Percentiles rank a stretch among this genome's conserved stretches.
Conservation (phyloP, 768 basidiomycete species). For the Phylloporus arenicola region DNA sequence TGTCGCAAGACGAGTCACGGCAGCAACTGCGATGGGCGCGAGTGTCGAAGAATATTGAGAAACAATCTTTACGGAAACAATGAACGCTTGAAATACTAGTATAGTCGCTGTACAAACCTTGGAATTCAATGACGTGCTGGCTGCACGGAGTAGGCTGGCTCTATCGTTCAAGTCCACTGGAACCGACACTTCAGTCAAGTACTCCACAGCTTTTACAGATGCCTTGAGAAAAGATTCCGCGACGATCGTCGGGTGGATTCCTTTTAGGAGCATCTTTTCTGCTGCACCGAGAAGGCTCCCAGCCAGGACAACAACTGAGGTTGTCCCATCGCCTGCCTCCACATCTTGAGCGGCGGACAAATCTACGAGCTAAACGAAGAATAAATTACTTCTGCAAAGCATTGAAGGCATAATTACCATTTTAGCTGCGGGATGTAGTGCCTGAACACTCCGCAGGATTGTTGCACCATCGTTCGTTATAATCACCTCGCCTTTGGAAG, state of each 20-base stretch:
- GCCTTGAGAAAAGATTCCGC: conserved; percentile 94
- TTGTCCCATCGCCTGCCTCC: conserved; percentile 98
- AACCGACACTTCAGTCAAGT: conserved; percentile 84
- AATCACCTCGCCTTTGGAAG: conserved; percentile 91
- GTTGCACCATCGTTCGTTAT: conserved; percentile 99
- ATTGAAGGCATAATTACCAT: conserved; percentile 54
- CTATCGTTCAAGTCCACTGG: conserved; percentile 90
- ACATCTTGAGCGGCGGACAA: conserved; percentile 96
- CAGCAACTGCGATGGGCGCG: conserved; percentile 97
- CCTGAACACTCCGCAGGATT: conserved; percentile 92
- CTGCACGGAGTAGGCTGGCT: conserved; percentile 80
- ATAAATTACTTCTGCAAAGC: not conserved
- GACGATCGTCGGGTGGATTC: conserved; percentile 96
- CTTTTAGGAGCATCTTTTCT: conserved; percentile 94
- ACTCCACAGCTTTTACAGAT: conserved; percentile 89
- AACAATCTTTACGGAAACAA: conserved; percentile 63
- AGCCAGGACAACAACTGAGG: conserved; percentile 93
- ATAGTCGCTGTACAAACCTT: conserved; percentile 50
- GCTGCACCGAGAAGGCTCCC: conserved; percentile 91
- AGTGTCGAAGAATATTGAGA: conserved; percentile 98
- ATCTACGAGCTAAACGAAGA: conserved; percentile 74
- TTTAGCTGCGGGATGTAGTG: conserved; percentile 95
- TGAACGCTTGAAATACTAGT: conserved; percentile 2
- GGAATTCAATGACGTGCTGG: conserved; percentile 92
- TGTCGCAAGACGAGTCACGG: conserved; percentile 87